phyloP scores from a whole-genome alignment of 2,329 filamentous ascomycete genomes.

The Colletotrichum somersetense region DNA sequence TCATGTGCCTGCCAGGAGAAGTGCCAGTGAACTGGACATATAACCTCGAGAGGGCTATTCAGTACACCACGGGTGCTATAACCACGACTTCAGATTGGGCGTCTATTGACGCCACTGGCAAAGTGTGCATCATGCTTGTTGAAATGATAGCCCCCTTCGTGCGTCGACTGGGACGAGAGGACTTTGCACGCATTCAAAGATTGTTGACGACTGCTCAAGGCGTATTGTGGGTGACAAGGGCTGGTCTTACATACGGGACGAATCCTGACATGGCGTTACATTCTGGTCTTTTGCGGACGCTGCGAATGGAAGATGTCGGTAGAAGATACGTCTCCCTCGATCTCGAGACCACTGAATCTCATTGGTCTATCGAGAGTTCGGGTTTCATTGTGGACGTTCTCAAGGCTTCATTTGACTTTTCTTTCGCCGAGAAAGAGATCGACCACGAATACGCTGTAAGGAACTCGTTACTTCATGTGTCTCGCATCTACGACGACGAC shows the following conservation, averaged over 20 bases:
- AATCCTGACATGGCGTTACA: conserved; percentile 23
- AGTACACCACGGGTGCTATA: neutral
- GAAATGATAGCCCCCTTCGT: conserved; percentile 18
- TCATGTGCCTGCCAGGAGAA: neutral
- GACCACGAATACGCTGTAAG: conserved; percentile 30
- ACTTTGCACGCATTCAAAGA: conserved; percentile 3
- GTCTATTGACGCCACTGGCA: conserved; percentile 3
- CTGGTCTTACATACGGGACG: neutral
- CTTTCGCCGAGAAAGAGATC: too few species aligned
- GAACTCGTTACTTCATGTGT: conserved; percentile 4
- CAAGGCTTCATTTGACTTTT: conserved; percentile 15
- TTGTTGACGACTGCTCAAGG: conserved; percentile 23
- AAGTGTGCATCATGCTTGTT: conserved; percentile 28
- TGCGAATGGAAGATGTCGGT: conserved; percentile 34
- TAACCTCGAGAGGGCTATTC: neutral
- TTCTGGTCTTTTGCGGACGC: conserved; percentile 38
- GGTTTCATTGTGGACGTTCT: conserved; percentile 13
- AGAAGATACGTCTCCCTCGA: conserved; percentile 40
- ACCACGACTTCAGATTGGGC: neutral
- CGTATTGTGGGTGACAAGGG: conserved; percentile 23
- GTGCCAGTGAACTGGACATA: conserved; percentile 1
- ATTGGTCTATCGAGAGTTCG: neutral
- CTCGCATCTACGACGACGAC: conserved; percentile 29
- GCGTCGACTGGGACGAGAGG: neutral
- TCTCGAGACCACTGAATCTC: neutral